Base-by-base conservation (phyloP, 148 eudicot genomes). In the Tetragonia tetragonoides region DNA sequence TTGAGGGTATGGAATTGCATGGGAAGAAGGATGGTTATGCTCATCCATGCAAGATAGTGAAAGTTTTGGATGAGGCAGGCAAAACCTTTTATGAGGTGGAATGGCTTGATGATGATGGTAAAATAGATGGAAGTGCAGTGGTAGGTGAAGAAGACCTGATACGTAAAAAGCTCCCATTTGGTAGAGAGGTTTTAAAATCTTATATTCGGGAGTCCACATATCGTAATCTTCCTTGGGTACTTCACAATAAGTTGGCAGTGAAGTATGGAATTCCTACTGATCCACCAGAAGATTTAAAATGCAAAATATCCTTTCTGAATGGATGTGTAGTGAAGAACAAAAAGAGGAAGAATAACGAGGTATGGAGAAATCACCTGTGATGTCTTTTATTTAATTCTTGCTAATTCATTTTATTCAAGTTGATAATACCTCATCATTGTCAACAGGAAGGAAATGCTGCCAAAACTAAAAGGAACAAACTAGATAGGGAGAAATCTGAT, bases 131-230 rank as follows among this genome's bases (percentile, higher is more conserved):
- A 80, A 88, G 73, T 80, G 75, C 88, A 56, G 83, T 89, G 53
- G 77, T 95, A 67, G 86, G 83, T 85, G 91, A 82, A 80, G 93
- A 87, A 64, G 97, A 93, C 75, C 81, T 93, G 86, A 85, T 89
- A 53, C 87, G 83, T 79, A 91, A 86, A 83, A 93, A 89, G 82
- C 87, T 89, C 51, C 99, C 98, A 63, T 90, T 91, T 83, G 89
- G 87, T 70, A 81, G 94, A 84, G 89, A 86, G 76, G 86, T 89
- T 79, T 78, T 95, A 66, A 95, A 91, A 88, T 93, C 99, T 66
- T 95, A 87, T 77, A 88, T 95, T 15, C 90, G 90, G 84, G 97
- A 95, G 82, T 93, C 95, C 59, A 95, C 99, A 46, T 93, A 90
- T 82, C 83, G 95, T 61, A 93, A 81, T 80, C 80, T 83, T 81